Conservation (phyloP, 1,284 basidiomycete genomes). For the Rhodotorula sp. region DNA sequence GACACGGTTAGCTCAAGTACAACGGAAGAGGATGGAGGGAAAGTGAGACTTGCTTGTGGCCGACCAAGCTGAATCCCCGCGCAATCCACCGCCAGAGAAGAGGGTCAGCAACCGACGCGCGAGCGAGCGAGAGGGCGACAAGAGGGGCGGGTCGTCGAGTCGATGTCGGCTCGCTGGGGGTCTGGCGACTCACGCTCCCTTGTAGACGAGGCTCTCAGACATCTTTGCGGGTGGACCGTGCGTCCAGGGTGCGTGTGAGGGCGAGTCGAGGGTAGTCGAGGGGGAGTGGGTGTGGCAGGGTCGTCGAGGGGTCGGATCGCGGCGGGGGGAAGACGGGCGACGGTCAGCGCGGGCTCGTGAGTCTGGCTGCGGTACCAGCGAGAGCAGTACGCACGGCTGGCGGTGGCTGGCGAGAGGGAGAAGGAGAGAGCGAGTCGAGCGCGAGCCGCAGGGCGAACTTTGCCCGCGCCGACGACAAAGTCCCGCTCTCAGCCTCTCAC, state of each 20-base stretch:
- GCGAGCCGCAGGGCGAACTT: neutral
- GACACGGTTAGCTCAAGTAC: neutral
- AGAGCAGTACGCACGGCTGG: neutral
- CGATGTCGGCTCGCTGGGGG: neutral
- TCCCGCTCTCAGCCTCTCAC: too few relatives aligned
- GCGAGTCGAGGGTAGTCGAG: neutral
- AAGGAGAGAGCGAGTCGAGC: neutral
- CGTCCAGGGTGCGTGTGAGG: neutral
- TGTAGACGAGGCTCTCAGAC: constrained; percentile 87
- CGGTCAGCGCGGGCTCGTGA: neutral
- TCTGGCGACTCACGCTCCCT: constrained; percentile 58
- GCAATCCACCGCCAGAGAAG: constrained; percentile 35
- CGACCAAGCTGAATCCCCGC: constrained; percentile 93
- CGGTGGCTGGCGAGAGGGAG: neutral
- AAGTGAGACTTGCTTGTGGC: constrained; percentile 73
- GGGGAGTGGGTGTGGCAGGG: neutral
- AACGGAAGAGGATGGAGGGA: neutral
- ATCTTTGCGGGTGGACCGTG: neutral
- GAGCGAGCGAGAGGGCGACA: constrained; percentile 45
- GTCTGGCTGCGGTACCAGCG: too few relatives aligned
- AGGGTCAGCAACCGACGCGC: constrained; percentile 54
- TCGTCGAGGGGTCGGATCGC: too few relatives aligned
- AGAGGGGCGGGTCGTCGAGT: neutral
- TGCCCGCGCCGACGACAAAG: too few relatives aligned
- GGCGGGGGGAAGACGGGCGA: neutral